A percentile compares a stretch with the other conserved stretches of the same genome.
Evolutionary conservation across 1,139 yeast species (phyloP).

Genomic region (Zygoascus hellenicus): DNA sequence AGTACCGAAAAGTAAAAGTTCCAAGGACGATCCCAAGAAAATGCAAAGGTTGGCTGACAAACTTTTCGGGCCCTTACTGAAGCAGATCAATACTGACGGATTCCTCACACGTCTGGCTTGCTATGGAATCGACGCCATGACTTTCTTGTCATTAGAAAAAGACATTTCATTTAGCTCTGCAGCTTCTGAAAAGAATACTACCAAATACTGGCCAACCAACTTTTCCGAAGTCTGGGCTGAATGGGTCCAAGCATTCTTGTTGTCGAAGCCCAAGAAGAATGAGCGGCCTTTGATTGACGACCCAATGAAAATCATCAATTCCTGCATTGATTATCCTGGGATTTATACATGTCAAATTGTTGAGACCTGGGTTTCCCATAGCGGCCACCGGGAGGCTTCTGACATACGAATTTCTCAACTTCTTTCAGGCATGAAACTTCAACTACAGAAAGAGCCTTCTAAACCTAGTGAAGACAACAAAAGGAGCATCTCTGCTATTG

Average conservation of each 20-base stretch:
- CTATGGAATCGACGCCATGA: constrained; percentile 17
- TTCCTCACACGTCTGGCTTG: constrained; percentile 19
- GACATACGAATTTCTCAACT: constrained; percentile 4
- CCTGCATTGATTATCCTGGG: constrained; percentile 13
- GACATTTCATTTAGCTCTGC: constrained; percentile 5
- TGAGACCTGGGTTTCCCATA: constrained; percentile 3
- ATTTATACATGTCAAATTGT: constrained; percentile 11
- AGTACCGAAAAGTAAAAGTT: constrained; percentile 22
- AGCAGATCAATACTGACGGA: constrained; percentile 17
- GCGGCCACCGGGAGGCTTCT: neutral
- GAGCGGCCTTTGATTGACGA: constrained; percentile 12
- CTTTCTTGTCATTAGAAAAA: neutral
- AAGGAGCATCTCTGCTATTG: constrained; percentile 8
- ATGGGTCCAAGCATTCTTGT: constrained; percentile 17
- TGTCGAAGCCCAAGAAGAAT: constrained; percentile 8
- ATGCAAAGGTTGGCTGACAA: constrained; percentile 13
- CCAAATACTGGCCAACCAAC: neutral
- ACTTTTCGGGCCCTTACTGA: constrained; percentile 24
- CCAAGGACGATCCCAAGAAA: constrained; percentile 1
- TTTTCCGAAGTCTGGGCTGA: constrained; percentile 8
- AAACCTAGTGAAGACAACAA: neutral
- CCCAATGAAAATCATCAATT: constrained; percentile 10
- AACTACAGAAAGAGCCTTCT: neutral
- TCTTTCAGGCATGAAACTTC: constrained; percentile 5
- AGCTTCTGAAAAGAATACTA: neutral